Percentiles rank a stretch among this genome's conserved stretches.
phyloP scores from a whole-genome alignment of 164 flowering plant genomes.

The Nymphaea thermarum region DNA sequence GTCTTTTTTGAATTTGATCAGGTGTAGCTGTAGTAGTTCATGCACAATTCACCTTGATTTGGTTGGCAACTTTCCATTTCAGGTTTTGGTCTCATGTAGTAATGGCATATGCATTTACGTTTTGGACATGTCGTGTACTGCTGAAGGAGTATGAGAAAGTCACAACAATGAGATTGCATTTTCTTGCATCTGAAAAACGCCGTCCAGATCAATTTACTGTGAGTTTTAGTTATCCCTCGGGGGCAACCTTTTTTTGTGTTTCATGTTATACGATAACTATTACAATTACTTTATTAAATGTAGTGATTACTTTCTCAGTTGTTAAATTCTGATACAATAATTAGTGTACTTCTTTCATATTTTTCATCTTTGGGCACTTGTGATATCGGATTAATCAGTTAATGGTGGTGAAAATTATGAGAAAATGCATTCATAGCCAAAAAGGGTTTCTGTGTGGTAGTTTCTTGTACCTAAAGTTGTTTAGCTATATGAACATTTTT shows the following conservation, averaged over 20 bases:
- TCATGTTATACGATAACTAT: background rate
- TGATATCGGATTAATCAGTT: too few species aligned
- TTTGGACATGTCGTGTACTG: conserved; percentile 76
- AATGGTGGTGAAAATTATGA: too few species aligned
- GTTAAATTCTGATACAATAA: background rate
- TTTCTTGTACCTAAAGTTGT: too few species aligned
- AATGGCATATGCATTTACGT: conserved; percentile 73
- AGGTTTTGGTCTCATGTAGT: conserved; percentile 81
- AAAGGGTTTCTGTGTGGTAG: too few species aligned
- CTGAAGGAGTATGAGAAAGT: conserved; percentile 54
- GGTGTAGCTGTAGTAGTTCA: background rate
- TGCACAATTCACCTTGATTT: too few species aligned
- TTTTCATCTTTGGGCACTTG: too few species aligned
- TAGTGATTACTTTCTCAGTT: background rate
- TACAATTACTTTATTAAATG: background rate
- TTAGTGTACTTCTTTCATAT: background rate
- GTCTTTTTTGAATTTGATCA: too few species aligned
- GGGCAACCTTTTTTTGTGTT: background rate
- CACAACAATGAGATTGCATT: conserved; percentile 67
- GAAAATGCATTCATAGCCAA: too few species aligned
- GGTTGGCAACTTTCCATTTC: conserved; percentile 7
- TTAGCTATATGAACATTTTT: too few species aligned
- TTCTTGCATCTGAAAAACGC: conserved; percentile 61
- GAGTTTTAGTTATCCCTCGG: conserved; percentile 7
- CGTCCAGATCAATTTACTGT: conserved; percentile 89